A percentile compares a stretch with the other conserved stretches of the same genome.
phyloP scores from a whole-genome alignment of 805 yeast genomes.

The Metschnikowia drakensbergensis region DNA sequence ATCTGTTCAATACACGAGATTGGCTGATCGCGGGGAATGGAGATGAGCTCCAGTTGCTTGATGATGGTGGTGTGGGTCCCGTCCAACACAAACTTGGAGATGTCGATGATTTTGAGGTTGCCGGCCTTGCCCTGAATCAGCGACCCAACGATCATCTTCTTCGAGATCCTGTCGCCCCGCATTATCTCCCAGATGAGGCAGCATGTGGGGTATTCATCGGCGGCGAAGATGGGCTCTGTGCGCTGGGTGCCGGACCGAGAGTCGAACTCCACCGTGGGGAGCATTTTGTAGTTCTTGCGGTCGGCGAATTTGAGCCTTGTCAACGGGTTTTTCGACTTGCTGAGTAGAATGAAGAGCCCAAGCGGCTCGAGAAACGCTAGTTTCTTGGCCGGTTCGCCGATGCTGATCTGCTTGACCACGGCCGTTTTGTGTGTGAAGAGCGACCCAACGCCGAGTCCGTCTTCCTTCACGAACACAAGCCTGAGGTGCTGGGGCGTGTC shows the following conservation, averaged over 20 bases:
- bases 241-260: slow-evolving; percentile 6
- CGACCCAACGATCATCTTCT: slow-evolving; percentile 35
- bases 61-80: slow-evolving; percentile 17
- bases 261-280: slow-evolving; percentile 24
- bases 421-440: slow-evolving; percentile 25
- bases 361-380: slow-evolving; percentile 28
- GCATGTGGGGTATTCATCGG: slow-evolving; percentile 30
- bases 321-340: slow-evolving; percentile 25
- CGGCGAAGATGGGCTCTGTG: slow-evolving; percentile 19
- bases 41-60: slow-evolving; percentile 28
- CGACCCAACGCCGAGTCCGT: slow-evolving; percentile 31
- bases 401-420: slow-evolving; percentile 24
- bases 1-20: slow-evolving; percentile 34
- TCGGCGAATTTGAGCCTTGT: slow-evolving; percentile 33
- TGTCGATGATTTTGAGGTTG: slow-evolving; percentile 34
- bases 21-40: slow-evolving; percentile 31
- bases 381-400: slow-evolving; percentile 34
- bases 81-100: slow-evolving; percentile 18
- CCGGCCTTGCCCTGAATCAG: slow-evolving; percentile 20
- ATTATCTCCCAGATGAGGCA: slow-evolving; percentile 35
- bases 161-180: slow-evolving; percentile 29
- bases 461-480: slow-evolving; percentile 29
- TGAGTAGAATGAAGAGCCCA: slow-evolving; percentile 28
- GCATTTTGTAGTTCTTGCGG: slow-evolving; percentile 23
- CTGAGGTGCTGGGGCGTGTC: slow-evolving; percentile 7